These are phyloP conservation scores for Handroanthus guayacan DNA, from an alignment of 257 asterid species.

Conservation along the genomic window DNA sequence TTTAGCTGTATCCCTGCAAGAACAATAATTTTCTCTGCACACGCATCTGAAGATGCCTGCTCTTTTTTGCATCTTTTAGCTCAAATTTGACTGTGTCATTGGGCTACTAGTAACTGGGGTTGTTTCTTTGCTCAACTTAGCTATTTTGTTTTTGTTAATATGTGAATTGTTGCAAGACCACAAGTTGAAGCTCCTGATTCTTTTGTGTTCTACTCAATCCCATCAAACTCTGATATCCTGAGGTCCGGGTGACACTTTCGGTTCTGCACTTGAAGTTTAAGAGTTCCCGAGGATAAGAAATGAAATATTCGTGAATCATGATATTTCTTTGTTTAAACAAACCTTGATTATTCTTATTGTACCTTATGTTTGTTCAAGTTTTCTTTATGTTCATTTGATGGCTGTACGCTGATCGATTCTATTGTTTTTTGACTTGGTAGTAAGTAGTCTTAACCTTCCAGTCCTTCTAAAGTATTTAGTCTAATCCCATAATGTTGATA, in stretches of 20 bases:
- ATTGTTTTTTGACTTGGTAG: conserved; percentile 7
- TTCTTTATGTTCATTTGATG: not conserved
- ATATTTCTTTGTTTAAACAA: no score
- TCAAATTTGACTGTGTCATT: not conserved
- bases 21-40: not conserved
- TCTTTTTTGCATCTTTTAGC: not conserved
- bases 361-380: not conserved
- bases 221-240: no score
- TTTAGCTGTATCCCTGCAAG: not conserved
- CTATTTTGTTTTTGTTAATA: not conserved
- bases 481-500: conserved; percentile 22
- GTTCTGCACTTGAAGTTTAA: no score
- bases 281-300: no score
- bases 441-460: not conserved
- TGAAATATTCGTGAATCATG: no score
- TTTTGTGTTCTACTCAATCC: not conserved
- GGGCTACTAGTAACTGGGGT: not conserved
- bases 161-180: not conserved
- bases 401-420: not conserved
- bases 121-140: not conserved
- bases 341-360: not conserved
- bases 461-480: conserved; percentile 7
- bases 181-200: not conserved
- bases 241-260: no score
- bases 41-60: not conserved